Percentiles rank a stretch among this genome's conserved stretches.
Evolutionary conservation across 345 rosid species (phyloP).

Genomic region (Gynandropsis gynandra): DNA sequence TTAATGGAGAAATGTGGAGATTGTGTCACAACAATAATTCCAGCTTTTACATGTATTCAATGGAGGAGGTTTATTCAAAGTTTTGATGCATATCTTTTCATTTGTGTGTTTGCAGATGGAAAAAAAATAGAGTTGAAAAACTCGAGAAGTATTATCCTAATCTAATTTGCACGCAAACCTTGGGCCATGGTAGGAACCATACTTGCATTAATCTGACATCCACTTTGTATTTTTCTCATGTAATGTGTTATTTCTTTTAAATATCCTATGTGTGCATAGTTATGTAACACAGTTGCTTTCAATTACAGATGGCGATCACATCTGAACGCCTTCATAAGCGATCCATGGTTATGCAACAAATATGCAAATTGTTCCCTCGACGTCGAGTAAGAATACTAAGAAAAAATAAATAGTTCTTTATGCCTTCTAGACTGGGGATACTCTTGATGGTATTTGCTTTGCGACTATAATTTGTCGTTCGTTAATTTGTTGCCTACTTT

Average conservation of each 20-base stretch:
- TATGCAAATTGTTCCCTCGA: too few species aligned
- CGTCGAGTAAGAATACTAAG: conserved; percentile 48
- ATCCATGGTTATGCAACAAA: too few species aligned
- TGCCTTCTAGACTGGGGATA: too few species aligned
- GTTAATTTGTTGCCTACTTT: conserved; percentile 6
- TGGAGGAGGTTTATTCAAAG: too few species aligned
- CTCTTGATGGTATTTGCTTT: too few species aligned
- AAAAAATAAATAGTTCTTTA: too few species aligned
- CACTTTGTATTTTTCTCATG: background rate
- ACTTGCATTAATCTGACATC: too few species aligned
- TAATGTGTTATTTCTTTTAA: background rate
- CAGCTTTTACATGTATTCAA: too few species aligned
- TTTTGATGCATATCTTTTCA: conserved; percentile 1
- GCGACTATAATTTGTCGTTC: background rate
- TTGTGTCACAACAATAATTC: too few species aligned
- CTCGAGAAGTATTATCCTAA: conserved; percentile 80
- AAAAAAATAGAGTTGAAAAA: conserved; percentile 52
- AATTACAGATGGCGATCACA: conserved; percentile 81
- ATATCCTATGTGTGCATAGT: background rate
- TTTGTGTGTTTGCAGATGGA: conserved; percentile 45
- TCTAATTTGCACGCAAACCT: conserved; percentile 61
- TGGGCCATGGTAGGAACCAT: conserved; percentile 61
- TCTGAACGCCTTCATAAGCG: too few species aligned
- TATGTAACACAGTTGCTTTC: conserved; percentile 7
- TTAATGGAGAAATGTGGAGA: too few species aligned